Evolutionary conservation across 2,329 filamentous ascomycete species (phyloP), one percentile per base, ranked within the genome.

Genomic region (Botrytis cinerea): DNA sequence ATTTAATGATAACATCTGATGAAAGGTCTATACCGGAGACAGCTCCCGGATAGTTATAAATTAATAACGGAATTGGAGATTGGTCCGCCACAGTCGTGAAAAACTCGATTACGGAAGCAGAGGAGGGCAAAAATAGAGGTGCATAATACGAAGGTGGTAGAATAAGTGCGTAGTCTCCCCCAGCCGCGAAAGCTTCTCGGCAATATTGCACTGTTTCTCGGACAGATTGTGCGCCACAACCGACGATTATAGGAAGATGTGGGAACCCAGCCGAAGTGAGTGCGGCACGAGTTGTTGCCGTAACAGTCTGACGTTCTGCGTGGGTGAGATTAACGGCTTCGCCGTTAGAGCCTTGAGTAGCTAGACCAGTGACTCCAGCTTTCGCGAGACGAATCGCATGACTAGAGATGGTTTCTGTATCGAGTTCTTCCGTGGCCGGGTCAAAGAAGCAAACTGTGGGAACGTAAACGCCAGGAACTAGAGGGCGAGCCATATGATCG

Each of bases 21-120:
- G 95, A 93, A 88, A 97, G 91, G 82, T 97, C 94, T 81, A 97
- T 92, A 73, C 94, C 94, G 16, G 93, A 88, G 14, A 96, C 94
- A 67, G 93, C 94, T 72, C 93, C 93, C 1, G 94, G 94, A 84
- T 96, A 97, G 86, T 97, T 97, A 88, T 97, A 97, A 70, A 97
- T 86, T 76, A 97, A 87, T 74, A 97, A 82, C 35, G 93, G 93
- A 25, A 97, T 85, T 6, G 93, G 92, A 67, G 91, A 93, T 70
- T 84, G 87, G 81, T 96, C 83, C 10, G 87, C 88, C 22, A 90
- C 88, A 68, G 87, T 84, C 54, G 82, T 83, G 84, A 91, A 92
- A 81, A 89, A 91, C 63, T 86, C 84, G 67, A 87, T 82, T 54
- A 92, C 82, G 16, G 72, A 73, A 57, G 72, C 72, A 45, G 84